Conservation (phyloP, 768 basidiomycete species). For the Amanita pseudoporphyria region DNA sequence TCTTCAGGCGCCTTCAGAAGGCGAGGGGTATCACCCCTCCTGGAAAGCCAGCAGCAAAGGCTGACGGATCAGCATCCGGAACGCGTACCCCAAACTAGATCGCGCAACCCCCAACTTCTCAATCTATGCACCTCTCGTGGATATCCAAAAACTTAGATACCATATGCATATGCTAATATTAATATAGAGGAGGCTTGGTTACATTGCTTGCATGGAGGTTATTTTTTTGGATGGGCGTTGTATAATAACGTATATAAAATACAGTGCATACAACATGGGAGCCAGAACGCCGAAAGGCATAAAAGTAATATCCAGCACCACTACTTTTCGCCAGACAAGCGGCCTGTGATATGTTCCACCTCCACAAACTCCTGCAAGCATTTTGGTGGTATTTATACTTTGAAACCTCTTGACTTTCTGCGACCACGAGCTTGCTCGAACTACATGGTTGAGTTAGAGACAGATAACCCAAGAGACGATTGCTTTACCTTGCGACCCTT, state of each 20-base stretch:
- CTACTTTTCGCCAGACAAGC: slow-evolving; percentile 5
- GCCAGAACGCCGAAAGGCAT: slow-evolving; percentile 25
- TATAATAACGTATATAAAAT: slow-evolving; percentile 1
- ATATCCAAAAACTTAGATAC: slow-evolving; percentile 15
- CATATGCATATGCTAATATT: not conserved
- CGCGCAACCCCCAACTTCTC: slow-evolving; percentile 30
- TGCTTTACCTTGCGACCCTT: slow-evolving; percentile 87
- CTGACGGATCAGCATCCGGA: slow-evolving; percentile 13
- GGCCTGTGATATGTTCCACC: slow-evolving; percentile 12
- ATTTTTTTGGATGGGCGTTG: slow-evolving; percentile 1
- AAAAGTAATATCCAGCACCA: slow-evolving; percentile 22
- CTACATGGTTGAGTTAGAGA: slow-evolving; percentile 22
- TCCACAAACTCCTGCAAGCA: slow-evolving; percentile 14
- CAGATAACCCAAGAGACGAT: not conserved
- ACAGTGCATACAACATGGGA: slow-evolving; percentile 6
- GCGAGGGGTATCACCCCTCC: slow-evolving; percentile 25
- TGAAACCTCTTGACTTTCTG: slow-evolving; percentile 97
- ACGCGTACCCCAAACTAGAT: slow-evolving; percentile 27
- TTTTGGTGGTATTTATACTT: slow-evolving; percentile 54
- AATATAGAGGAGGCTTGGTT: not conserved
- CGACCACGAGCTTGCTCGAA: slow-evolving; percentile 99
- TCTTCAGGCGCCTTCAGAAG: slow-evolving; percentile 42
- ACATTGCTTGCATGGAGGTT: not conserved
- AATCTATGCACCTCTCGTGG: slow-evolving; percentile 23
- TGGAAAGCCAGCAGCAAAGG: slow-evolving; percentile 9